phyloP scores from a whole-genome alignment of 2,329 filamentous ascomycete species.

The Pseudogymnoascus sp. region DNA sequence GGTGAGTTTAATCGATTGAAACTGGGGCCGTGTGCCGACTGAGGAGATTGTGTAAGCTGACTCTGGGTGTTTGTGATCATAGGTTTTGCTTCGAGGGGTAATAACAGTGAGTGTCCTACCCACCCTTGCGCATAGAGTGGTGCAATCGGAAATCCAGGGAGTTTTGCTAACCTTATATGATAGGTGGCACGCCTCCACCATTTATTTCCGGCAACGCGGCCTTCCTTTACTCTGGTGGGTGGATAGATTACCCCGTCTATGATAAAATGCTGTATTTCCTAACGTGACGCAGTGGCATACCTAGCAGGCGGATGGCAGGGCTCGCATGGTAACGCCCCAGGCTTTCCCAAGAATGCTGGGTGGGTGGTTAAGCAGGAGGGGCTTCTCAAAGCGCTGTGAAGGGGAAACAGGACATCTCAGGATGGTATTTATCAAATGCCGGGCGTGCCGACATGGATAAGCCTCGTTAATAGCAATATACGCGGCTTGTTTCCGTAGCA shows the following conservation, averaged over 20 bases:
- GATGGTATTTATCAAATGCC: not conserved
- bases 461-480: no score
- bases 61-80: not conserved
- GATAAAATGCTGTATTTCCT: not conserved
- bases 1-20: slow-evolving; percentile 17
- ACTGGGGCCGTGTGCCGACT: not conserved
- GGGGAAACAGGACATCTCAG: not conserved
- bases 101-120: slow-evolving; percentile 17
- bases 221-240: slow-evolving; percentile 25
- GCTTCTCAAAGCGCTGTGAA: slow-evolving; percentile 28
- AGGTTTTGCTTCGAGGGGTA: slow-evolving; percentile 26
- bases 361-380: slow-evolving; percentile 32
- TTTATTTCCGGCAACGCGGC: slow-evolving; percentile 34
- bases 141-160: not conserved
- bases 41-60: not conserved
- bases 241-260: rapidly evolving
- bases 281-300: slow-evolving; percentile 27
- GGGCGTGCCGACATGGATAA: no score
- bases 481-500: no score
- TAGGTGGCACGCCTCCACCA: slow-evolving; percentile 24
- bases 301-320: slow-evolving; percentile 30
- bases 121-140: not conserved
- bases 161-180: not conserved
- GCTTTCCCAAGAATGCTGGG: slow-evolving; percentile 30
- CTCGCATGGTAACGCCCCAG: slow-evolving; percentile 26